Evolutionary conservation across 768 basidiomycete genomes (phyloP).

Genomic region (Tulasnella sp.): DNA sequence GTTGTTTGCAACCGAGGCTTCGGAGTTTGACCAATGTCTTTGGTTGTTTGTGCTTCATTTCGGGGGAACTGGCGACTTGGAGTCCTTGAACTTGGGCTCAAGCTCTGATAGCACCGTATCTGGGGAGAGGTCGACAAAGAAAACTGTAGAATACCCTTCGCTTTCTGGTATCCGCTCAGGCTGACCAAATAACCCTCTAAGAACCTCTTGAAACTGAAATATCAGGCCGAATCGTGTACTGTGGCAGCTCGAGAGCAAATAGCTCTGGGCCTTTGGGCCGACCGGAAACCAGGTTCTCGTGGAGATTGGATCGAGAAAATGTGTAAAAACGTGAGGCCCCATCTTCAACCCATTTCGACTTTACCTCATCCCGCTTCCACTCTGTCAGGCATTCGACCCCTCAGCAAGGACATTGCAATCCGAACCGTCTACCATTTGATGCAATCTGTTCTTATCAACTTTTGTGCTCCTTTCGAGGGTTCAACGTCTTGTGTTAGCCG

Average conservation of each 20-base stretch:
- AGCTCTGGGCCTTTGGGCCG: neutral
- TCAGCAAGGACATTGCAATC: neutral
- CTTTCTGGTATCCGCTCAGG: neutral
- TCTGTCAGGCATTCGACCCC: neutral
- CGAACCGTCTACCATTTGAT: neutral
- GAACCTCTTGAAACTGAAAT: neutral
- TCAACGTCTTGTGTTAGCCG: neutral
- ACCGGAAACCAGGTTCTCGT: neutral
- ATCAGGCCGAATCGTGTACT: neutral
- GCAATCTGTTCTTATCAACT: neutral
- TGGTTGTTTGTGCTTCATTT: neutral
- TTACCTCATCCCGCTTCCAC: neutral
- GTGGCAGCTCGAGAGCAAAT: neutral
- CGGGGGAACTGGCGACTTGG: neutral
- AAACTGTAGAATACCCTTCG: neutral
- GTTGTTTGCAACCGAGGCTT: neutral
- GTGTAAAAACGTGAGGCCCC: neutral
- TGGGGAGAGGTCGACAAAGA: neutral
- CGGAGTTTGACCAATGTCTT: neutral
- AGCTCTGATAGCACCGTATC: neutral
- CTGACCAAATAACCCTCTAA: neutral
- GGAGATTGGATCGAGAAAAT: neutral
- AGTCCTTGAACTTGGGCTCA: neutral
- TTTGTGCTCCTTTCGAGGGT: neutral
- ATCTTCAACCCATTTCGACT: neutral